Percentiles rank a stretch among this genome's conserved stretches.
Conservation (phyloP, 2,329 filamentous ascomycete species). For the Pestalotiopsis sp. region DNA sequence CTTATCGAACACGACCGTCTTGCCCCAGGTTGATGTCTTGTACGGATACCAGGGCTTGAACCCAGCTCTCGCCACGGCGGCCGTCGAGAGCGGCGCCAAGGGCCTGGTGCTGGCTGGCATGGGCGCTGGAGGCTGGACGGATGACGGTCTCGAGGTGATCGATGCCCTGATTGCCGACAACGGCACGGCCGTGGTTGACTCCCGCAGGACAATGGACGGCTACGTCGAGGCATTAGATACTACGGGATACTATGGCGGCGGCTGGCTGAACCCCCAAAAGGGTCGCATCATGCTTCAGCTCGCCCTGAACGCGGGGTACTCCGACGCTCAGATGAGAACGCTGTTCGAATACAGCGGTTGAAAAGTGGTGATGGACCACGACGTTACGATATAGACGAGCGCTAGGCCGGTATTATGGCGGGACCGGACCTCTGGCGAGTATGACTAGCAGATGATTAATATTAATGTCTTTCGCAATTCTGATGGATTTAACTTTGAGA, state of each 20-base stretch:
- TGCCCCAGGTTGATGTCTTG: slow-evolving; percentile 60
- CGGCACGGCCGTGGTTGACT: slow-evolving; percentile 52
- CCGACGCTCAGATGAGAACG: not conserved
- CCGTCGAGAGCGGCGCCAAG: slow-evolving; percentile 51
- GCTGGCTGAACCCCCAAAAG: slow-evolving; percentile 8
- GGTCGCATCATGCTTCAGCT: slow-evolving; percentile 9
- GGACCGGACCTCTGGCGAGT: not conserved
- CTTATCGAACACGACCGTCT: slow-evolving; percentile 34
- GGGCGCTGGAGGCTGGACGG: slow-evolving; percentile 54
- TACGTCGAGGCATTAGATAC: slow-evolving; percentile 46
- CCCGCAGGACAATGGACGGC: slow-evolving; percentile 53
- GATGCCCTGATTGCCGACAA: slow-evolving; percentile 46
- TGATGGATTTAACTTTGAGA: not conserved
- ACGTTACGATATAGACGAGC: not conserved
- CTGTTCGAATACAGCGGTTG: slow-evolving; percentile 5
- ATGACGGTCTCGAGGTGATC: slow-evolving; percentile 40
- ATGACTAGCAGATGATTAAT: not conserved
- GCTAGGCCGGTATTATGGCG: not conserved
- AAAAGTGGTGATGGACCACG: not conserved
- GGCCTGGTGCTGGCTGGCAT: slow-evolving; percentile 60
- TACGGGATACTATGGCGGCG: slow-evolving; percentile 43
- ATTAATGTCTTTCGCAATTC: not conserved
- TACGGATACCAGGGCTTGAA: slow-evolving; percentile 58
- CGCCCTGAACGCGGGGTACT: slow-evolving; percentile 7
- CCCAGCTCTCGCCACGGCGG: slow-evolving; percentile 47